Base-by-base conservation (phyloP, 2,329 filamentous ascomycete species). In the Xylariales sp. region DNA sequence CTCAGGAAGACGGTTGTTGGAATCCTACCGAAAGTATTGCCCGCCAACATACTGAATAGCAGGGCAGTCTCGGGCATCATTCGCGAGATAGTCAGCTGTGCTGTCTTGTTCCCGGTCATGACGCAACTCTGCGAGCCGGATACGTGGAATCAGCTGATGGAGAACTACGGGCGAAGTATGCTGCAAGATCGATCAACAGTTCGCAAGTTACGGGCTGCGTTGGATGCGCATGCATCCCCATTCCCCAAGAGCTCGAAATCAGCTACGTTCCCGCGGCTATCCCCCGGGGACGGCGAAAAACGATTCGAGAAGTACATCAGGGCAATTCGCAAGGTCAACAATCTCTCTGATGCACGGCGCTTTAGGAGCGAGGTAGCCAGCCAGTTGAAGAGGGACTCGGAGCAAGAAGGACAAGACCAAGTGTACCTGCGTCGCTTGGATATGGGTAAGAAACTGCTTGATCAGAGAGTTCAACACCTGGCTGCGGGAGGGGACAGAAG, bases 91-190 rank as follows among this genome's bases (percentile, higher is more conserved):
- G 80, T 96, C n/a, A 76, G 88, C 16, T 96, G 93, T 62, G 88
- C 88, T n/a, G 83, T 98, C 28, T 69, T 98, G 27, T 82, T 81
- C 31, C 93, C 93, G 1, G 69, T 94, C 16, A 74, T 96, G 58
- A 81, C 84, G 53, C 70, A 89, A 47, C 69, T 98, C 14, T 80
- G 87, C 4, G 91, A 98, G 52, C 90, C 94, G 1, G 94, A 98
- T 66, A 95, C 86, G 7, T 98, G 91, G 91, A 97, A 98, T 56
- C 90, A 96, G 61, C 65, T 95, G 45, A 88, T 97, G 74, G 91
- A 97, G 63, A 90, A 84, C 42, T 88, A 84, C 63, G 86, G 89
- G 14, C 82, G 87, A 37, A 84, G 85, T 19, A 84, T 95, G 69
- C 73, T 98, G 31, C 93, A 97, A 62, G 94, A 98, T 60, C 81